phyloP scores from a whole-genome alignment of 495 filamentous ascomycete genomes.

The Penicillium lagena region DNA sequence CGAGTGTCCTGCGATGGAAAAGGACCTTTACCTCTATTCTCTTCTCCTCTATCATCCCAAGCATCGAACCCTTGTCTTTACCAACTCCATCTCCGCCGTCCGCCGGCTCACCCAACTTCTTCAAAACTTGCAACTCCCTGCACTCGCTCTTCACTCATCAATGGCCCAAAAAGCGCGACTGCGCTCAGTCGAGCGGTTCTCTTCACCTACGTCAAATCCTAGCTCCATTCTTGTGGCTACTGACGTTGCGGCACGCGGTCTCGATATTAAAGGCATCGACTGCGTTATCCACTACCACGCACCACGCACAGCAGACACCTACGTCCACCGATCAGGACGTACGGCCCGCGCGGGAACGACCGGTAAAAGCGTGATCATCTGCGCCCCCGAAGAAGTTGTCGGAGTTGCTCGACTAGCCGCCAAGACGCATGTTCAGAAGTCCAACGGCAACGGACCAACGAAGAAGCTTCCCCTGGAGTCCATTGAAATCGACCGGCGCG shows the following conservation, averaged over 20 bases:
- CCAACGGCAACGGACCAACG: slow-evolving; percentile 33
- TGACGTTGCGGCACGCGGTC: slow-evolving; percentile 91
- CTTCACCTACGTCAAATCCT: slow-evolving; percentile 47
- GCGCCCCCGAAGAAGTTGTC: slow-evolving; percentile 82
- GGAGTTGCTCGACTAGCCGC: slow-evolving; percentile 76
- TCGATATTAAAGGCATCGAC: slow-evolving; percentile 86
- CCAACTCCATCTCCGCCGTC: slow-evolving; percentile 91
- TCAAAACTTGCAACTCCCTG: slow-evolving; percentile 72
- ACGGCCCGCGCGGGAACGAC: slow-evolving; percentile 76
- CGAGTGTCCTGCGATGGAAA: slow-evolving; percentile 88
- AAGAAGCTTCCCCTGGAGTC: slow-evolving; percentile 63
- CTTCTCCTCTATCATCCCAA: slow-evolving; percentile 77
- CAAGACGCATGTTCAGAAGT: slow-evolving; percentile 67
- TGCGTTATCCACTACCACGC: slow-evolving; percentile 93
- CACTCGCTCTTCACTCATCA: slow-evolving; percentile 76
- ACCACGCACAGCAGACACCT: slow-evolving; percentile 83
- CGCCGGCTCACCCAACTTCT: slow-evolving; percentile 81
- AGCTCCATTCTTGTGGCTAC: slow-evolving; percentile 82
- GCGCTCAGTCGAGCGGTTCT: slow-evolving; percentile 87
- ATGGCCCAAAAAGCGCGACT: slow-evolving; percentile 98
- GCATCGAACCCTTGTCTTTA: slow-evolving; percentile 77
- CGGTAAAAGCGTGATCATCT: slow-evolving; percentile 80
- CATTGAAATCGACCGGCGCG: slow-evolving; percentile 73
- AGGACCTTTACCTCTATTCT: slow-evolving; percentile 93
- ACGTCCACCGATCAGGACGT: slow-evolving; percentile 92